Base-by-base conservation (phyloP, 345 rosid species). In the Excoecaria cochinchinensis region DNA sequence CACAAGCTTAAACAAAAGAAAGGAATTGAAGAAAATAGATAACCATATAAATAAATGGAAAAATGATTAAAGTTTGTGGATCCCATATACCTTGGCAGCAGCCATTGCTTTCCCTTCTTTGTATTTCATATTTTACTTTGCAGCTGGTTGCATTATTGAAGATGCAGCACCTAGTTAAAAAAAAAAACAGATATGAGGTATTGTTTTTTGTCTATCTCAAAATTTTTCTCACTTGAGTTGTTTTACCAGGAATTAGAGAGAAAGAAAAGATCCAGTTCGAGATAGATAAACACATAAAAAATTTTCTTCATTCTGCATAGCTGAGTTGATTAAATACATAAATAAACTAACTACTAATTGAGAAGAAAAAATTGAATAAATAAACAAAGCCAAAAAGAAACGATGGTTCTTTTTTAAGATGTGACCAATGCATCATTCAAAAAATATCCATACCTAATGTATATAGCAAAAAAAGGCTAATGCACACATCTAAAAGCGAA, bases 1-100 rank as follows among this genome's bases (percentile, higher is more conserved):
- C 3, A 24, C 16, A 4, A 24, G 19, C 19, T 19, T 31, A 10
- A 44, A 42, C 13, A 39, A 47, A 11, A 39, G 52, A 73, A 73
- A 25, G 15, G 52, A 17, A 61, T 24, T 65, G 8, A 69, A 68
- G 64, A 40, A 4, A 44, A 22, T 60, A 25, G 36, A 16, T 13
- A 38, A 62, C 44, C 13, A 8, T n/a, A 67, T 16, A 14, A 61
- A 22, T 13, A 19, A 68, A 46, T 21, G 16, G n/a, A 25, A 0
- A 25, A 58, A 56, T 46, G 56, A 57, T 46, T 21, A 17, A 61
- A 4, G 12, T 64, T 5, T 25, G 10, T 31, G 31, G 31, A 31
- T 31, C 31, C 31, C 31, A 0, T 31, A 2, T 67, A 76, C 78
- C 47, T 68, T 76, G 25, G 59, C 38, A 13, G 73, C 66, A 17